Evolutionary conservation across 2,329 filamentous ascomycete species (phyloP), one percentile per base, ranked within the genome.

Genomic region (Penicillium sp.): DNA sequence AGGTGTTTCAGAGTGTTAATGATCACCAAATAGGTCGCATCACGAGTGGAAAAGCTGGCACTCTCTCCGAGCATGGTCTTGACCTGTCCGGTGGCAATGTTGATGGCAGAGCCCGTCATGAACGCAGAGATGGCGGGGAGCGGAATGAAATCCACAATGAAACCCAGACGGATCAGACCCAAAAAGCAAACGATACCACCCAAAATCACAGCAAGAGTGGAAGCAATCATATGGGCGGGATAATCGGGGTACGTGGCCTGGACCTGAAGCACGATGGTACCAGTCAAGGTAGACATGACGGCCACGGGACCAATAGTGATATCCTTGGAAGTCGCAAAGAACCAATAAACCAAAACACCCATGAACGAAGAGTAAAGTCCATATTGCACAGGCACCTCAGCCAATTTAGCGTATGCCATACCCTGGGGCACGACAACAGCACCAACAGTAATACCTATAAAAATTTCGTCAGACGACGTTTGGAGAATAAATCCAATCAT

Each of bases 291-390:
- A 1, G 93, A 98, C 84, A 98, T 90, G 64, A 98, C 95, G 37
- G 95, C 95, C 49, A 98, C 95, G 31, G 93, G 93, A n/a, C 65
- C 31, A 63, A 50, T 45, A 10, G 93, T 97, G 70, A 98, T 98
- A 75, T 99, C 93, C 72, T 98, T 99, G 19, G 93, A 97, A 0
- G 95, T 99, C 39, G 93, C 95, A 70, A 99, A 98, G 71, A 97
- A 90, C 93, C 93, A 98, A 77, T 99, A 99, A 60, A 96, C 82
- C 62, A 96, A 75, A 21, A 96, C 93, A 51, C 93, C 95, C 84
- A 97, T 95, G 71, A 99, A 98, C 0, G 93, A 97, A 0, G 93
- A 95, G 76, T 96, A 96, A 0, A 98, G 83, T 54, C 93, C 93
- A 69, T 88, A 98, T 72, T 98, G 83, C 10, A 89, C 85, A 1